Conservation (phyloP, 768 basidiomycete genomes). For the Hirschioporus abietinus region DNA sequence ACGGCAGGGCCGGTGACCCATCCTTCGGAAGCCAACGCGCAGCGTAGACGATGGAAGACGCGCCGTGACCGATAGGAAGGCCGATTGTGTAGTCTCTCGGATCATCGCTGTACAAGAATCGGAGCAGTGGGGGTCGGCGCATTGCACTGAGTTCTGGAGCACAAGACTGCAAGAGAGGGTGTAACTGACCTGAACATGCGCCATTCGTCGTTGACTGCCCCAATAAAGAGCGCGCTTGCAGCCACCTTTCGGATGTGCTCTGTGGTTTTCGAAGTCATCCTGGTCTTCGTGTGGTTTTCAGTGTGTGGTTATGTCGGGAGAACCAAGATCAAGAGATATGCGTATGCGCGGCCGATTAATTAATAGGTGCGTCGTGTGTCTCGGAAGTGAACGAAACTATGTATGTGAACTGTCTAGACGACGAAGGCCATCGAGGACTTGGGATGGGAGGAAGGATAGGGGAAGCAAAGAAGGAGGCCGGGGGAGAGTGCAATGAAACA, state of each 20-base stretch:
- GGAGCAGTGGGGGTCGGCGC: conserved; percentile 5
- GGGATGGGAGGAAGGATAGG: neutral
- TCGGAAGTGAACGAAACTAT: neutral
- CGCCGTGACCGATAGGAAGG: conserved; percentile 81
- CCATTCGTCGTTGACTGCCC: conserved; percentile 83
- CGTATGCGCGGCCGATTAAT: neutral
- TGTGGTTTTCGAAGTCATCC: neutral
- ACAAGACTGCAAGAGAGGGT: neutral
- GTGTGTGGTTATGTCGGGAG: neutral
- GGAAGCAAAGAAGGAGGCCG: neutral
- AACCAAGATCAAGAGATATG: neutral
- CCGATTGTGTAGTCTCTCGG: conserved; percentile 71
- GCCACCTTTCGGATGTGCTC: conserved; percentile 1
- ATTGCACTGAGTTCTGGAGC: neutral
- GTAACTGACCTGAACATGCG: conserved; percentile 61
- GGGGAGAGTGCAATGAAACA: neutral
- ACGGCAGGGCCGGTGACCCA: conserved; percentile 41
- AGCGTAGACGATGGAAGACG: conserved; percentile 85
- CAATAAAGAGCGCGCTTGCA: conserved; percentile 48
- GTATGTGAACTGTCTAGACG: neutral
- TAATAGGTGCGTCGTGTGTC: neutral
- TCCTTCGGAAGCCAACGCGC: conserved; percentile 48
- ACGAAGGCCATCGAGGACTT: neutral
- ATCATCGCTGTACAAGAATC: conserved; percentile 46
- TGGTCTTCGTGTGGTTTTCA: neutral